Evolutionary conservation across 2,329 filamentous ascomycete species (phyloP).

Genomic region (Leptographium wingfieldii): DNA sequence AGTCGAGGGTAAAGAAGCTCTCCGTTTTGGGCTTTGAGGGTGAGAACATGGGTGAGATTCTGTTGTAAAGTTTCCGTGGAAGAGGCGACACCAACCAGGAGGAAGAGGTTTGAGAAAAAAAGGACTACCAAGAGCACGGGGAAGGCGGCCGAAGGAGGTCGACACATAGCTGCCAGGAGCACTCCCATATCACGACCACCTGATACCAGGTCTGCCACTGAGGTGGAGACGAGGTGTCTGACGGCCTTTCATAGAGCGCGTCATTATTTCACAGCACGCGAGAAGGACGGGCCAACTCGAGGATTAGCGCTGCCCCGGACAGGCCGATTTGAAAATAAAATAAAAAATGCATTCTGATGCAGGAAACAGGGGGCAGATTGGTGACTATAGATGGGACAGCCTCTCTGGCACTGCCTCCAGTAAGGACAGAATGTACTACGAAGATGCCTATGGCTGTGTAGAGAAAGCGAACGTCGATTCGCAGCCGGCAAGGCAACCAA

Average conservation of each 20-base stretch:
- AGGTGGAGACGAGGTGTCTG: not conserved
- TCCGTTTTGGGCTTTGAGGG: slow-evolving; percentile 76
- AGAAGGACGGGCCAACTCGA: not conserved
- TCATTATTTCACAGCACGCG: slow-evolving; percentile 1
- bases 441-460: too few species aligned
- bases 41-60: slow-evolving; percentile 64
- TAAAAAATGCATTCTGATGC: not conserved
- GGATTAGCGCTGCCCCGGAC: not conserved
- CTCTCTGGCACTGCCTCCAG: too few species aligned
- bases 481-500: too few species aligned
- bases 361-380: not conserved
- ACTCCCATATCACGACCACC: not conserved
- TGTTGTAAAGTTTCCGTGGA: slow-evolving; percentile 39
- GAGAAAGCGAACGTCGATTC: too few species aligned
- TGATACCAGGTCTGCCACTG: not conserved
- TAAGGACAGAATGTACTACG: too few species aligned
- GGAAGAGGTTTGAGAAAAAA: not conserved
- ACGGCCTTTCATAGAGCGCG: not conserved
- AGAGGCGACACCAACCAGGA: not conserved
- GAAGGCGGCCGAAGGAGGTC: not conserved
- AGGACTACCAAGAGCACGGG: not conserved
- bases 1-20: slow-evolving; percentile 57
- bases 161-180: not conserved
- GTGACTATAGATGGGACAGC: not conserved
- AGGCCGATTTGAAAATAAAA: not conserved